These are phyloP conservation scores for Solanum piurae DNA, from an alignment of 257 asterid genomes.

Conservation along the genomic window DNA sequence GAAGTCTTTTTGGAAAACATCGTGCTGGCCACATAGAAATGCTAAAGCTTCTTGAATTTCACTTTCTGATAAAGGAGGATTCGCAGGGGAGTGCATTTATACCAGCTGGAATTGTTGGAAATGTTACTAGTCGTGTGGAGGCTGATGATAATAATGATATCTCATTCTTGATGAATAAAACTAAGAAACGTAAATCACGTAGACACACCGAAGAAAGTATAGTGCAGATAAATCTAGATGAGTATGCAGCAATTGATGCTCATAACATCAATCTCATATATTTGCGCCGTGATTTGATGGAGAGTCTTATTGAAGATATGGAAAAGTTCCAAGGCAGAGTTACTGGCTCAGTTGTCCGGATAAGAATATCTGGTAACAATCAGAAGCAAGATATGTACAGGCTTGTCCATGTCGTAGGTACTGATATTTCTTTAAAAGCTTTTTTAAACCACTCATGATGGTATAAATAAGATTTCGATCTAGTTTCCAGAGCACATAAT, in stretches of 20 bases:
- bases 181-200: slow-evolving; percentile 46
- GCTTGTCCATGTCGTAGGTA: slow-evolving; percentile 96
- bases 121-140: slow-evolving; percentile 16
- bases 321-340: slow-evolving; percentile 56
- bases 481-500: background rate
- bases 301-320: slow-evolving; percentile 49
- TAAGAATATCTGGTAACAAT: slow-evolving; percentile 56
- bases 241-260: slow-evolving; percentile 78
- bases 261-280: slow-evolving; percentile 80
- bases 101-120: slow-evolving; percentile 57
- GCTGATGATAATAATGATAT: slow-evolving; percentile 22
- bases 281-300: slow-evolving; percentile 67
- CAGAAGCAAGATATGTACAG: slow-evolving; percentile 73
- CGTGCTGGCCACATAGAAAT: slow-evolving; percentile 68
- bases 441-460: background rate
- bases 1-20: slow-evolving; percentile 60
- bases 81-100: slow-evolving; percentile 24
- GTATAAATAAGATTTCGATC: background rate
- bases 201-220: slow-evolving; percentile 43
- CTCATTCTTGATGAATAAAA: slow-evolving; percentile 14
- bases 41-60: slow-evolving; percentile 77
- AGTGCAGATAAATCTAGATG: slow-evolving; percentile 40
- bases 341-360: slow-evolving; percentile 73
- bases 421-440: background rate
- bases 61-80: slow-evolving; percentile 49